A percentile compares a stretch with the other conserved stretches of the same genome.
Evolutionary conservation across 129 eudicot species (phyloP).

Genomic region (Saposhnikovia divaricata): DNA sequence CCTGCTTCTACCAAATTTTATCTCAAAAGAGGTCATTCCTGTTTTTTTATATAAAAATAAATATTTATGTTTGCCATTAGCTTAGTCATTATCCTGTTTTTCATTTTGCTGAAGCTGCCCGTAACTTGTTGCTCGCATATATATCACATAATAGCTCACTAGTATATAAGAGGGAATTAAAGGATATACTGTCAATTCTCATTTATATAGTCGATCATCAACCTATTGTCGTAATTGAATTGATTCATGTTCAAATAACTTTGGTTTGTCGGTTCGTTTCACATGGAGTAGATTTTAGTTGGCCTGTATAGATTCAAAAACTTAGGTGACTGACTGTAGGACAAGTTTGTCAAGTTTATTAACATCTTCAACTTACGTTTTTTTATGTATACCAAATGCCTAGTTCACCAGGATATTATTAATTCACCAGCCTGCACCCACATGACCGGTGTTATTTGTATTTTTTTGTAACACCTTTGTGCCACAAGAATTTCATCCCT

Average conservation of each 20-base stretch:
- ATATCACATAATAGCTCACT: too few relatives aligned
- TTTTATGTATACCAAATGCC: not conserved
- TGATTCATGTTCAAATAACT: not conserved
- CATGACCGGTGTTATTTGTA: not conserved
- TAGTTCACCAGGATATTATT: not conserved
- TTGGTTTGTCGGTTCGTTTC: not conserved
- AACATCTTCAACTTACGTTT: too few relatives aligned
- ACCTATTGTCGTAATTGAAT: not conserved
- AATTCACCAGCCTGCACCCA: too few relatives aligned
- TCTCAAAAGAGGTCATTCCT: constrained; percentile 36
- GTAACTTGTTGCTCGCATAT: too few relatives aligned
- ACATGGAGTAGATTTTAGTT: too few relatives aligned
- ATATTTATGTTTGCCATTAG: too few relatives aligned
- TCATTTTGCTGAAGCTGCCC: too few relatives aligned
- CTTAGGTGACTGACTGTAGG: too few relatives aligned
- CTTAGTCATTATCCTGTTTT: too few relatives aligned
- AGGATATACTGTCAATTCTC: not conserved
- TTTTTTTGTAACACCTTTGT: not conserved
- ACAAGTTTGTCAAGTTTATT: too few relatives aligned
- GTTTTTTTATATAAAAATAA: too few relatives aligned
- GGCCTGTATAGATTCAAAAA: not conserved
- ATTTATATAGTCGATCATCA: not conserved
- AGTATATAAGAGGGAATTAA: too few relatives aligned
- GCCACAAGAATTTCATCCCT: not conserved
- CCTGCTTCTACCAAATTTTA: constrained; percentile 49